Conservation (phyloP, 345 rosid species). For the Eutrema japonicum region DNA sequence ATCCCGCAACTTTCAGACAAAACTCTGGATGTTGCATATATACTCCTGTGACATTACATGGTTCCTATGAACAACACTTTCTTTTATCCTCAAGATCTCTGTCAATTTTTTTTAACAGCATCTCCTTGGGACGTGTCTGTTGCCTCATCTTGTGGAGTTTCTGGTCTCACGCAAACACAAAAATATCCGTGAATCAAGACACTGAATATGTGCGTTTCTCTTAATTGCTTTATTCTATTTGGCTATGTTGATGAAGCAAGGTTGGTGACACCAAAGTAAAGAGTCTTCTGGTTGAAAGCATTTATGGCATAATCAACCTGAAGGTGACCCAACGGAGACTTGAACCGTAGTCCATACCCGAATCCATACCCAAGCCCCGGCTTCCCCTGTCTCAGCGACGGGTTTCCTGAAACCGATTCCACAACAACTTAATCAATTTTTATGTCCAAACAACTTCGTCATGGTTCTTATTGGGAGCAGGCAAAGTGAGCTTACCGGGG, state of each 20-base stretch:
- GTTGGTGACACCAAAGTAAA: conserved; percentile 85
- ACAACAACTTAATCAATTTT: neutral
- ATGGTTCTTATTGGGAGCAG: neutral
- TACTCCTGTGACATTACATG: conserved; percentile 27
- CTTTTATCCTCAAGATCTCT: conserved; percentile 14
- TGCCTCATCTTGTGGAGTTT: conserved; percentile 28
- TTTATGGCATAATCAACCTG: conserved; percentile 74
- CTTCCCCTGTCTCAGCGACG: conserved; percentile 79
- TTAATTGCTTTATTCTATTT: conserved; percentile 16
- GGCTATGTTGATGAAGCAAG: conserved; percentile 54
- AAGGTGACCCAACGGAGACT: conserved; percentile 69
- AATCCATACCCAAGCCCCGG: conserved; percentile 85
- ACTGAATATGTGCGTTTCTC: conserved; percentile 29
- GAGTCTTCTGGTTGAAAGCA: conserved; percentile 76
- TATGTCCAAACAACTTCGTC: neutral
- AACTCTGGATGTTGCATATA: conserved; percentile 27
- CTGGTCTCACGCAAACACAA: conserved; percentile 6
- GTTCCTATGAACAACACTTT: conserved; percentile 17
- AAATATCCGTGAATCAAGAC: conserved; percentile 26
- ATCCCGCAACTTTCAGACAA: conserved; percentile 27
- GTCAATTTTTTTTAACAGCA: neutral
- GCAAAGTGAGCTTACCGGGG: conserved; percentile 57
- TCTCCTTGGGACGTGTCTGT: neutral
- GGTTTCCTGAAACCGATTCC: conserved; percentile 72
- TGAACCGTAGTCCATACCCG: conserved; percentile 72